A percentile compares a stretch with the other conserved stretches of the same genome.
Evolutionary conservation across 164 flowering plant genomes (phyloP).

Genomic region (Cinnamomum micranthum): DNA sequence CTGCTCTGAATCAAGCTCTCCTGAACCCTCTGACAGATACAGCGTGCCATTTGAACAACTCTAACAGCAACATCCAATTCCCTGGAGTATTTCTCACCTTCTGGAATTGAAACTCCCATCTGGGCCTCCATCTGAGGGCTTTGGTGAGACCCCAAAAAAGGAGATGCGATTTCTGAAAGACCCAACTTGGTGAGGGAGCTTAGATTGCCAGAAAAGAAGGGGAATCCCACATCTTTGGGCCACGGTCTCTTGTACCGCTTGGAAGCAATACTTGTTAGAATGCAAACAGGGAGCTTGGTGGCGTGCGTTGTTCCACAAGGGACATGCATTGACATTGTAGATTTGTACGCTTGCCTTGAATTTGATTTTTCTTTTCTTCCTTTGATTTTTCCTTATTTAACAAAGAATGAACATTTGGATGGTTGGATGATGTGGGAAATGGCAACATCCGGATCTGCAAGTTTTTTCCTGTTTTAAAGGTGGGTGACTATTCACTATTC

Average conservation of each 20-base stretch:
- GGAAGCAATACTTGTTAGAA: neutral
- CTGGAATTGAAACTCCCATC: neutral
- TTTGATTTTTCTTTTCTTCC: neutral
- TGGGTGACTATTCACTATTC: too few species aligned
- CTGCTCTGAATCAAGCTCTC: slow-evolving; percentile 35
- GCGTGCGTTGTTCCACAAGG: neutral
- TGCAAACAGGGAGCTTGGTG: neutral
- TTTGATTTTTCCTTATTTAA: too few species aligned
- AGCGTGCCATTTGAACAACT: slow-evolving; percentile 71
- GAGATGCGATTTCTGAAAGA: neutral
- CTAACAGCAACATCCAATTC: slow-evolving; percentile 64
- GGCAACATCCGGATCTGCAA: too few species aligned
- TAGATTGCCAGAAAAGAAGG: neutral
- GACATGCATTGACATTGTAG: neutral
- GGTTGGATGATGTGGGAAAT: too few species aligned
- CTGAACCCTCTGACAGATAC: slow-evolving; percentile 60
- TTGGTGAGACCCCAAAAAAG: neutral
- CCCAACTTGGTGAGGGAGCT: neutral
- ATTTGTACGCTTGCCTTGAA: neutral
- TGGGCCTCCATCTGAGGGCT: neutral
- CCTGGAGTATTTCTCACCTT: slow-evolving; percentile 15
- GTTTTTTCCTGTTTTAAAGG: too few species aligned
- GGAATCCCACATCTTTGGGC: neutral
- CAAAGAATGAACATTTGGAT: too few species aligned
- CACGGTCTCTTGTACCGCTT: neutral